These are phyloP conservation scores for Solanum appendiculatum DNA, from an alignment of 257 asterid genomes.

Conservation along the genomic window DNA sequence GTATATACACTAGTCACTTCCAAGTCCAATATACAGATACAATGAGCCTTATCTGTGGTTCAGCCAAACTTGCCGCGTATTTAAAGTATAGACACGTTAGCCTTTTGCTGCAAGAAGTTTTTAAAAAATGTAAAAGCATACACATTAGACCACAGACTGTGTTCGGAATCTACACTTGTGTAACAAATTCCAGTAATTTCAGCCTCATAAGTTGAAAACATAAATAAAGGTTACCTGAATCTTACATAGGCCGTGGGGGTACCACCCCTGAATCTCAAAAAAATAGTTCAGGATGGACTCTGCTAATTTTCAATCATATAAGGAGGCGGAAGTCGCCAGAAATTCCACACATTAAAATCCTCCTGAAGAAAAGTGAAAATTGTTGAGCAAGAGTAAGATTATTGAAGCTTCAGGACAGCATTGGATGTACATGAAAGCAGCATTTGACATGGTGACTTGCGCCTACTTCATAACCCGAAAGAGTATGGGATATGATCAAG, in stretches of 20 bases:
- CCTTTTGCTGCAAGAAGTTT: background rate
- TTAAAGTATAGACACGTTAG: background rate
- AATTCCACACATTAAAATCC: constrained; percentile 64
- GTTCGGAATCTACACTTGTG: background rate
- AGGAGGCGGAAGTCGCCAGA: constrained; percentile 66
- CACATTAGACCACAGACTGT: background rate
- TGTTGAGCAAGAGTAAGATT: background rate
- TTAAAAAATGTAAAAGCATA: background rate
- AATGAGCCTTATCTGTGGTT: background rate
- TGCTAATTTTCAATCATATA: background rate
- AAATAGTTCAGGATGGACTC: background rate
- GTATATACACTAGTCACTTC: background rate
- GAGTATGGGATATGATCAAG: background rate
- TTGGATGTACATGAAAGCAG: background rate
- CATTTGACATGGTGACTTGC: background rate
- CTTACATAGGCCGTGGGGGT: background rate
- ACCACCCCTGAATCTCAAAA: background rate
- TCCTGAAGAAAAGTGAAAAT: constrained; percentile 34
- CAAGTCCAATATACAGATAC: background rate
- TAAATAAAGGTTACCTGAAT: background rate
- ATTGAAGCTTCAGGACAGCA: background rate
- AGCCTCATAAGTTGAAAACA: background rate
- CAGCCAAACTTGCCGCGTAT: background rate
- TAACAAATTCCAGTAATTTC: background rate
- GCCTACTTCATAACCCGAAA: background rate